Evolutionary conservation across 2,329 filamentous ascomycete species (phyloP).

Genomic region (Hirsutella minnesotensis): DNA sequence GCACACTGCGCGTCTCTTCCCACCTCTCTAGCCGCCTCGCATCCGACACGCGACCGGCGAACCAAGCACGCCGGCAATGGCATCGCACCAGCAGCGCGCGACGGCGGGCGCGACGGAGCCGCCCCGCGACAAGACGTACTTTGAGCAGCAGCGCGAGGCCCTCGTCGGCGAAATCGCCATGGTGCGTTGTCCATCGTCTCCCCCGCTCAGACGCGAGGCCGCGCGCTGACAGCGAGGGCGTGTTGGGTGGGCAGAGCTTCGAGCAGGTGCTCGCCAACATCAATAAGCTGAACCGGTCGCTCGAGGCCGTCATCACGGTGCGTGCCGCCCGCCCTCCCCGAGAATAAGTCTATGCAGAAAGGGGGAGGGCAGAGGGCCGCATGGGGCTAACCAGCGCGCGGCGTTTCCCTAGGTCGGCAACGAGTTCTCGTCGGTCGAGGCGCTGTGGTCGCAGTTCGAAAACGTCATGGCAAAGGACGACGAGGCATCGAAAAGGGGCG

Average conservation of each 20-base stretch:
- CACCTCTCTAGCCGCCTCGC: too few relatives aligned
- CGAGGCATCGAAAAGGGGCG: constrained; percentile 11
- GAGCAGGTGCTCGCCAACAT: constrained; percentile 92
- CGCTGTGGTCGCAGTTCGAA: constrained; percentile 94
- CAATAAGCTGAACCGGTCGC: constrained; percentile 83
- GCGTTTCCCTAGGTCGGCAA: constrained; percentile 59
- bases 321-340: constrained; percentile 18
- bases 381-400: neutral
- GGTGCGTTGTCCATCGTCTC: constrained; percentile 28
- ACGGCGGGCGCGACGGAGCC: constrained; percentile 15
- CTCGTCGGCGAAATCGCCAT: constrained; percentile 62
- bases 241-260: constrained; percentile 41
- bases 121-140: constrained; percentile 44
- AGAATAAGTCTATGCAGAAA: too few relatives aligned
- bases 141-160: constrained; percentile 63
- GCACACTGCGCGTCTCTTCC: too few relatives aligned
- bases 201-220: neutral
- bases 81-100: constrained; percentile 14
- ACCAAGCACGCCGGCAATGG: too few relatives aligned
- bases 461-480: constrained; percentile 76
- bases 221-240: too few relatives aligned
- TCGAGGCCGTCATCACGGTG: constrained; percentile 86
- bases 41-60: too few relatives aligned
- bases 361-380: too few relatives aligned
- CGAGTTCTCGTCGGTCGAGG: constrained; percentile 94